phyloP scores from a whole-genome alignment of 2,329 filamentous ascomycete species.

The Ceratocystis albifundus region DNA sequence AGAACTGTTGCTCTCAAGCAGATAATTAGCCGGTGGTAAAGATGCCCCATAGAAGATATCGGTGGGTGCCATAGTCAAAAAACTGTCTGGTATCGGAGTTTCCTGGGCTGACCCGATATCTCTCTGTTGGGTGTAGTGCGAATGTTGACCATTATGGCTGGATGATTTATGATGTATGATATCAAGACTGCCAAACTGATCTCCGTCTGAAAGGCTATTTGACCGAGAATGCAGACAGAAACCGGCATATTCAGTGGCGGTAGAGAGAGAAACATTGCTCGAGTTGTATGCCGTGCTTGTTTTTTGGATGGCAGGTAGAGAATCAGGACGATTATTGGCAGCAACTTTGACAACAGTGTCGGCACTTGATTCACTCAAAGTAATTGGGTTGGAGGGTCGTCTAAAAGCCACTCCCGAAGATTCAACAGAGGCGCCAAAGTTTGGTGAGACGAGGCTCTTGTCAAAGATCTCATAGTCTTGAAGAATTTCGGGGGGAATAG shows the following conservation, averaged over 20 bases:
- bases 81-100: neutral
- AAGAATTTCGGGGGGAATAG: neutral
- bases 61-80: neutral
- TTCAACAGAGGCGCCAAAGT: neutral
- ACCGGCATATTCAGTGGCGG: constrained; percentile 37
- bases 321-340: neutral
- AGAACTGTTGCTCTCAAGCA: neutral
- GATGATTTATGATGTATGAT: too few species aligned
- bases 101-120: neutral
- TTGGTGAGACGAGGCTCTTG: neutral
- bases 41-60: neutral
- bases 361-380: neutral
- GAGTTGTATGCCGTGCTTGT: neutral
- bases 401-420: neutral
- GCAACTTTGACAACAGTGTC: neutral
- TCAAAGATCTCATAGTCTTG: neutral
- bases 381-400: neutral
- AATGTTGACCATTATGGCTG: neutral
- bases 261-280: neutral
- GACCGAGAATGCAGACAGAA: constrained; percentile 46
- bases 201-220: constrained; percentile 40
- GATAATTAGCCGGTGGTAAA: neutral
- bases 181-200: constrained; percentile 25
- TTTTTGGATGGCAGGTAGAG: neutral
- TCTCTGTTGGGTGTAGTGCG: neutral